These are phyloP conservation scores for Fraxinus velutina DNA, from an alignment of 305 asterid genomes.

Conservation along the genomic window DNA sequence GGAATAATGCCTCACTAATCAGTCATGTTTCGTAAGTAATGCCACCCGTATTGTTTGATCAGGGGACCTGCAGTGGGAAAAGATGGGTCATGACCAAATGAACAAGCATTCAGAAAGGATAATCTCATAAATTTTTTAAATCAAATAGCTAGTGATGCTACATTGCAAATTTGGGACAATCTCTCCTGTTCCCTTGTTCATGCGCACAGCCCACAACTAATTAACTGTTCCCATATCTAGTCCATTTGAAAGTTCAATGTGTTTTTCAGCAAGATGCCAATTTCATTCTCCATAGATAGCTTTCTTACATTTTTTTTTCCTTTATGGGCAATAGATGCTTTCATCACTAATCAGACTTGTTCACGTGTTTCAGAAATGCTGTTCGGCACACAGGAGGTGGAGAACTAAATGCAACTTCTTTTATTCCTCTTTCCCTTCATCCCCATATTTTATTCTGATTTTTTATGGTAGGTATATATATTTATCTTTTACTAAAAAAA, in stretches of 20 bases:
- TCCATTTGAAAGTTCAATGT: background rate
- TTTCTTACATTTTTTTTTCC: background rate
- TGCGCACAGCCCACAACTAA: background rate
- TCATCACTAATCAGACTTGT: background rate
- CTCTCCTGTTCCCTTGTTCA: constrained; percentile 1
- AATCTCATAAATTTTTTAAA: background rate
- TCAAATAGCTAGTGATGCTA: background rate
- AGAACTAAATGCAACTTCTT: background rate
- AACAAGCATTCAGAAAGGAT: constrained; percentile 4
- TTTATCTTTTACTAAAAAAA: background rate
- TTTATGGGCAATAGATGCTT: background rate
- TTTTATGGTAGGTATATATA: background rate
- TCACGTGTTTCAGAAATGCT: background rate
- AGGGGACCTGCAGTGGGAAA: background rate
- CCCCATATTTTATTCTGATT: background rate
- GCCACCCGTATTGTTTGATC: constrained; percentile 19
- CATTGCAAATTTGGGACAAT: background rate
- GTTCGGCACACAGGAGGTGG: background rate
- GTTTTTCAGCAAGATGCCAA: constrained; percentile 3
- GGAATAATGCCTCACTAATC: constrained; percentile 15
- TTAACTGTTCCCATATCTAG: background rate
- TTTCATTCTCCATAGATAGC: background rate
- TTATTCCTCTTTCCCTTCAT: background rate
- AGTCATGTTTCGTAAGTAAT: constrained; percentile 21
- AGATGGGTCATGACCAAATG: background rate